Conservation (phyloP, 108 stramenopile genomes). For the Stephanodiscus triporus region DNA sequence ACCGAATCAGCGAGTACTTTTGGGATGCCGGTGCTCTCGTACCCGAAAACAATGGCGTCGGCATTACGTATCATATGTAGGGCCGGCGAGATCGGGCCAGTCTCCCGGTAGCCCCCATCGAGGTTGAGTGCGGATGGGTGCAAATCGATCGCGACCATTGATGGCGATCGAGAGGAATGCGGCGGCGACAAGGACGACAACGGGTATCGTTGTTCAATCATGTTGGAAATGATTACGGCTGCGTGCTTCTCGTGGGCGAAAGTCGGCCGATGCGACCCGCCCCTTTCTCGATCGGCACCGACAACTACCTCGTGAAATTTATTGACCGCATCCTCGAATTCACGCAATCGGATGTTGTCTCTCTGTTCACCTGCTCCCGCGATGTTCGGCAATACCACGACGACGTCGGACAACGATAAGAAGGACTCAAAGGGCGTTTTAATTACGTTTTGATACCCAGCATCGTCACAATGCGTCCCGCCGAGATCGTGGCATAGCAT, state of each 20-base stretch:
- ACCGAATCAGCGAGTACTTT: slow-evolving; percentile 7
- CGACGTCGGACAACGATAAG: slow-evolving; percentile 13
- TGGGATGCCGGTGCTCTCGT: slow-evolving; percentile 53
- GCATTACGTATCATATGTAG: slow-evolving; percentile 15
- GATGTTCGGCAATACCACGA: slow-evolving; percentile 33
- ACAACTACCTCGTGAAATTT: slow-evolving; percentile 36
- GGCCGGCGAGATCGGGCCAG: slow-evolving; percentile 9
- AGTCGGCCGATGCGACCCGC: slow-evolving; percentile 14
- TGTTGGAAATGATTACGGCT: slow-evolving; percentile 5
- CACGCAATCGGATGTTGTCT: background rate
- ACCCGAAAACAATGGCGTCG: slow-evolving; percentile 44
- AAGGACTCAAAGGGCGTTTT: background rate
- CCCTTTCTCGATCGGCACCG: background rate
- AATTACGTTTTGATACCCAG: background rate
- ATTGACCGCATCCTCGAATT: slow-evolving; percentile 39
- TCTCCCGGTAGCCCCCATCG: slow-evolving; percentile 12
- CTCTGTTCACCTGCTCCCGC: background rate
- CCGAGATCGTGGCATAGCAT: slow-evolving; percentile 43
- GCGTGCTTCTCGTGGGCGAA: slow-evolving; percentile 32
- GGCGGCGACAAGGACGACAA: background rate
- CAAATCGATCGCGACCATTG: slow-evolving; percentile 43
- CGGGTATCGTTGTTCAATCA: background rate
- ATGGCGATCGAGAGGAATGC: background rate
- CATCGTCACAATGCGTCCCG: background rate
- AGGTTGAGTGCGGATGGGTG: slow-evolving; percentile 47